Evolutionary conservation across 2,329 filamentous ascomycete species (phyloP), one percentile per base, ranked within the genome.

Genomic region (Fragosphaeria purpurea): DNA sequence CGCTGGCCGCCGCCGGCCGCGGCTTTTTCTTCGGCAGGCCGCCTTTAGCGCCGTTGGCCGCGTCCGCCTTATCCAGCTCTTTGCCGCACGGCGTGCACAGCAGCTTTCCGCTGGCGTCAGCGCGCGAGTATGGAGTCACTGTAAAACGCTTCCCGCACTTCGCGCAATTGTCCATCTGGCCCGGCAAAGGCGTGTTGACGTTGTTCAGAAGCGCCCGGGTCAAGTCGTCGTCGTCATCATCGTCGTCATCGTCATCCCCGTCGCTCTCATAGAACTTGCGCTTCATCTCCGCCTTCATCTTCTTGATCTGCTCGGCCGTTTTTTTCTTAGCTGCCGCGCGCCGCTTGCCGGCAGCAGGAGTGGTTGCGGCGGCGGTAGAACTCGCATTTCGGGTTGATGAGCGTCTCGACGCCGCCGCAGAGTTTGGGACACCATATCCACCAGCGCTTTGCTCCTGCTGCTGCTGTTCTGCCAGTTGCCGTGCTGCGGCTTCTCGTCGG

Each of bases 101-200:
- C n/a, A 97, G 72, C 50, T 43, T 31, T 4, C 90, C 90, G n/a
- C 85, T 75, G 0, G 87, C 85, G 0, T 86, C 88, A 33, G 83
- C 78, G 57, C 88, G 85, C 55, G 85, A 89, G 68, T 96, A 96
- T 0, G 88, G 78, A 0, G 91, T 96, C 43, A 97, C 90, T 0
- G 88, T 95, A 62, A 97, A 97, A 39, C 89, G 82, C 64, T 93
- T 95, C 42, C 77, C 75, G 65, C 91, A 97, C 4, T 83, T 70
- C 55, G 86, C 88, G 63, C 91, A 97, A 57, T 95, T 90, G 56
- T 86, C 88, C 61, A 91, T 79, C 65, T 97, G 91, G 3, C 88
- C 89, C 2, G 88, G 86, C n/a, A 83, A 64, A 2, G 83, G 82
- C 35, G 48, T 41, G 32, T 71, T 71, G 39, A 68, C 67, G 11